Base-by-base conservation (phyloP, 495 filamentous ascomycete genomes). In the Saxophila tyrrhenica region DNA sequence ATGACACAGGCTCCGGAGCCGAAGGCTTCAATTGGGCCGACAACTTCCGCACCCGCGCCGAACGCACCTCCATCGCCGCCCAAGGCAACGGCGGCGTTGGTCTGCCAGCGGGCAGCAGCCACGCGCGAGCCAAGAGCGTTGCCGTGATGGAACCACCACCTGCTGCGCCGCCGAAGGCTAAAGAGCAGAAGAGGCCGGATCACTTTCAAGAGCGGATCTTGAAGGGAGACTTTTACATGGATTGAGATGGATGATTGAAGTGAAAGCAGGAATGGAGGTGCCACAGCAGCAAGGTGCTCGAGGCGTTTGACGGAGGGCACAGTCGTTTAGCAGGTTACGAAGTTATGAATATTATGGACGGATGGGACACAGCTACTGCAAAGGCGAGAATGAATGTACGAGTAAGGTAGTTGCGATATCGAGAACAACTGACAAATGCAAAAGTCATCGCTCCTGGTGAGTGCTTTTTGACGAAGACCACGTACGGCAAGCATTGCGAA, bases 171-270 rank as follows among this genome's bases (percentile, higher is more conserved):
- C 87, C 88, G 15, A 91, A 97, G 50, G 72, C 73, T 19, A 69
- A 67, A 51, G 61, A 66, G 43, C 67, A 73, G 44, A 78, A 78
- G 65, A 76, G 79, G 65, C 88, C 89, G 15, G 92, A 98, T 72
- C 82, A 81, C 60, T 89, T 96, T 73, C 87, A 94, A 70, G 92
- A 98, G 76, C 80, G 94, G 57, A 96, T 98, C 59, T 74, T 98
- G 55, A 90, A 94, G 69, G 92, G 92, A 29, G 92, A 98, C 62
- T 95, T 98, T 64, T 90, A 89, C 70, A 95, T 97, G 89, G 92
- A 98, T 64, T 98, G 75, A 39, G 5, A 22, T 48, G 23, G 11
- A 23, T 35, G 5, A 13, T 7, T 35, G 29, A 35, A 13, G 5
- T n/a, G 41, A 48, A 7, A 21, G 7, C 10, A 13, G 42, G 45